Evolutionary conservation across 75 land plant genomes (phyloP), one percentile per base, ranked within the genome.

Genomic region (Cryptomeria japonica): DNA sequence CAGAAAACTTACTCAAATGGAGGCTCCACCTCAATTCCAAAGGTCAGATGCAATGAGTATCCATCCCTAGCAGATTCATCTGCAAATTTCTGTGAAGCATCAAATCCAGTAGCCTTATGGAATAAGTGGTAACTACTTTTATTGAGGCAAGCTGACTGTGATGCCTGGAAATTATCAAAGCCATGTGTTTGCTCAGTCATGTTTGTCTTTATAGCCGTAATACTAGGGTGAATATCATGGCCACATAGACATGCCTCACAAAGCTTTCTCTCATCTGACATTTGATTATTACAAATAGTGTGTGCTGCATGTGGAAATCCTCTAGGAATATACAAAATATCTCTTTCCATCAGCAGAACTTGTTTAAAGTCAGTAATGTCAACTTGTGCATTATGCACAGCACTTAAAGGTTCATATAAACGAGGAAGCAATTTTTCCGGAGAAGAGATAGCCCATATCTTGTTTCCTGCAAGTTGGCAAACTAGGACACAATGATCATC

Each of bases 401-500:
- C 14, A 70, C 47, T 58, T 89, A 64, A 42, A 56, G 90, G 89
- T 46, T 93, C 91, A 89, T 96, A 97, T 46, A 97, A 76, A 16
- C 96, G 93, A 41, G 98, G 98, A 86, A 97, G 89, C 34, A 55
- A 31, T 14, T 80, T 76, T 58, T 22, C 64, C 3, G 92, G 84
- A 76, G 93, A 88, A 89, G 85, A 88, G 55, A 96, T 47, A 14
- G 39, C 94, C 98, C 98, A 97, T 72, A 73, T 84, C 87, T 97
- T 97, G 9, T 86, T 55, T 47, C 98, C 98, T 80, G 87, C 44
- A 78, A 97, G 90, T 86, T 97, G 98, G 82, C 92, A 94, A 28
- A 96, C 95, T 89, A 97, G 90, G 25, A 97, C 98, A 91, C 98
- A 97, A 84, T 97, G 98, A 86, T 97, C 98, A 90, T 97, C 98